Conservation (phyloP, 2,329 filamentous ascomycete genomes). For the Aspergillus sp. region DNA sequence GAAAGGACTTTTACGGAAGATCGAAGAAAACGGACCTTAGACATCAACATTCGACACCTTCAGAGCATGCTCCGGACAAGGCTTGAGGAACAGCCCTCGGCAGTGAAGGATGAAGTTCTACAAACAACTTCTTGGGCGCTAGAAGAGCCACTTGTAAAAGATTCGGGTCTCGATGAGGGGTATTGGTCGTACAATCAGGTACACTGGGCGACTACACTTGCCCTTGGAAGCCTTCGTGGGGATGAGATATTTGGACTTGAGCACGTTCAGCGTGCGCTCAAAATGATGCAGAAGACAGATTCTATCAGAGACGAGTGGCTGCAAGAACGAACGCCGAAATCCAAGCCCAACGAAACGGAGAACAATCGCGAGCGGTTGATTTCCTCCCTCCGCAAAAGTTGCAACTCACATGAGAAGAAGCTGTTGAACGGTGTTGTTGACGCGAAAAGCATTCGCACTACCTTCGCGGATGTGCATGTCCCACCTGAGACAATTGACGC, state of each 20-base stretch:
- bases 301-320: slow-evolving; percentile 39
- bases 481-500: slow-evolving; percentile 80
- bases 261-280: slow-evolving; percentile 37
- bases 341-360: slow-evolving; percentile 31
- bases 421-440: slow-evolving; percentile 81
- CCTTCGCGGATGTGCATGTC: slow-evolving; percentile 83
- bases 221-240: slow-evolving; percentile 49
- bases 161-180: slow-evolving; percentile 49
- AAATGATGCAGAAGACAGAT: slow-evolving; percentile 43
- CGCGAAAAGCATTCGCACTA: slow-evolving; percentile 76
- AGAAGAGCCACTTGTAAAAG: slow-evolving; percentile 26
- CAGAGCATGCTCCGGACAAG: slow-evolving; percentile 58
- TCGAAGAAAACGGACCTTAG: slow-evolving; percentile 48
- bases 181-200: slow-evolving; percentile 62
- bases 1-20: slow-evolving; percentile 49
- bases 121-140: slow-evolving; percentile 31
- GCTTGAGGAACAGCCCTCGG: slow-evolving; percentile 32
- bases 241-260: slow-evolving; percentile 42
- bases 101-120: slow-evolving; percentile 35
- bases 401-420: slow-evolving; percentile 77
- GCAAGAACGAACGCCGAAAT: slow-evolving; percentile 33
- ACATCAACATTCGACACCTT: slow-evolving; percentile 66
- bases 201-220: slow-evolving; percentile 58
- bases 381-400: slow-evolving; percentile 55
- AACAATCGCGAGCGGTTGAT: slow-evolving; percentile 44